Percentiles rank a stretch among this genome's conserved stretches.
Evolutionary conservation across 2,329 filamentous ascomycete species (phyloP).

Genomic region (Tolypocladium paradoxum): DNA sequence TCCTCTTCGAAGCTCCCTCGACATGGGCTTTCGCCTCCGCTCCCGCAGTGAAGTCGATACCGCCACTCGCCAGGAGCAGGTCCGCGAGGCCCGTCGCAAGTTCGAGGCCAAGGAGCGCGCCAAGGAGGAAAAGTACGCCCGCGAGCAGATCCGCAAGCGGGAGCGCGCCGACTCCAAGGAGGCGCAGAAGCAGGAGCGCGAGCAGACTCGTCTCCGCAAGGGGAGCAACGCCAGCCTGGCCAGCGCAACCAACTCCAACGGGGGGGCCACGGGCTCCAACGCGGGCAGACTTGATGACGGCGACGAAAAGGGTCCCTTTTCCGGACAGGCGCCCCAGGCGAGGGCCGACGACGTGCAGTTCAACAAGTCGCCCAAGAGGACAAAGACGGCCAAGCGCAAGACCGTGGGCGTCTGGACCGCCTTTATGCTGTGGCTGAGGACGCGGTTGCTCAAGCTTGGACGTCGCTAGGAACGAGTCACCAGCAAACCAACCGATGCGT

Average conservation of each 20-base stretch:
- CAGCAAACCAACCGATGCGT: conserved; percentile 2
- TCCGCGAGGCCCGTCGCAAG: conserved; percentile 50
- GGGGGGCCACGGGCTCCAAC: conserved; percentile 14
- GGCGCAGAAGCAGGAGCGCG: conserved; percentile 38
- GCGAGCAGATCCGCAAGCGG: conserved; percentile 45
- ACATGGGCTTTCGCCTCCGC: conserved; percentile 47
- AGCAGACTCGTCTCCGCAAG: conserved; percentile 30
- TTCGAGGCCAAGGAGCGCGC: conserved; percentile 51
- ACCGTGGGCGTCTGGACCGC: conserved; percentile 52
- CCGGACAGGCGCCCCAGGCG: conserved; percentile 14
- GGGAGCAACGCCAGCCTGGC: conserved; percentile 22
- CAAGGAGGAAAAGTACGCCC: conserved; percentile 53
- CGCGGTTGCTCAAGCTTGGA: conserved; percentile 32
- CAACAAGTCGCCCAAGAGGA: conserved; percentile 29
- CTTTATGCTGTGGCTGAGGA: conserved; percentile 54
- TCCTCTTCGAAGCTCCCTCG: conserved; percentile 48
- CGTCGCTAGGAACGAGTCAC: conserved; percentile 22
- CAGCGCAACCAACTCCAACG: conserved; percentile 21
- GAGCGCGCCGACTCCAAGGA: conserved; percentile 50
- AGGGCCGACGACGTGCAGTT: conserved; percentile 33
- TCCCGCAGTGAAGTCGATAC: conserved; percentile 50
- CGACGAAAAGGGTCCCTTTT: conserved; percentile 21
- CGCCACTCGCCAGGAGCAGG: conserved; percentile 41
- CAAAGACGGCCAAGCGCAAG: conserved; percentile 43
- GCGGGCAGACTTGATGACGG: conserved; percentile 5